Base-by-base conservation (phyloP, 805 yeast genomes). In the Kazachstania viticola region DNA sequence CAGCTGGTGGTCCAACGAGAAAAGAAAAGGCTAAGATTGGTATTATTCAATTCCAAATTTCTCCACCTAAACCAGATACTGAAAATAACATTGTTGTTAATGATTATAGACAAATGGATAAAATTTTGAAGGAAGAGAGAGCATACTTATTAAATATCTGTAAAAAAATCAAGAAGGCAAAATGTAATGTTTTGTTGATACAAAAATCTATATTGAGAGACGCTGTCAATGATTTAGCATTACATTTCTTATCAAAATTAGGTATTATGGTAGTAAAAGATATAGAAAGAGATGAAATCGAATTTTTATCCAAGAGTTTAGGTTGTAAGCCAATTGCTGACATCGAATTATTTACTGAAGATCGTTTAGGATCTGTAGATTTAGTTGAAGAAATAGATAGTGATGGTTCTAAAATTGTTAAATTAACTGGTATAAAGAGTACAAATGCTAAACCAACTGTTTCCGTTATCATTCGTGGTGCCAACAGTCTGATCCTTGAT, bases 31-130 rank as follows among this genome's bases (percentile, higher is more conserved):
- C 98, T 12, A 71, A 69, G 44, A 84, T 84, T 54, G 97, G 81
- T 18, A 71, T 81, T 51, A 73, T 81, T 51, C 99, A 85, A 65
- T 91, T 82, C 66, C 98, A 82, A 67, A 71, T 85, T 40, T 83
- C 95, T 14, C 95, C 96, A 16, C 96, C 96, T 43, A 85, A 85
- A 56, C 96, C 96, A 14, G 96, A 85, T 54, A 79, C 93, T 79
- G 98, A 91, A 64, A 91, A 91, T 60, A 88, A 87, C 54, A 88
- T 91, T 30, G 94, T 91, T 36, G 97, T 91, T 34, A 91, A 82
- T 54, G 99, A 91, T 60, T 91, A 91, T 65, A 75, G 98, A 61
- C 98, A 91, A 62, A 91, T 91, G 99, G 99, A 91, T 61, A 91
- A 88, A 64, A 91, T 91, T 46, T 68, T 91, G 54, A 91, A 93